Base-by-base conservation (phyloP, 306 rosid genomes). In the Arachis hypogaea region DNA sequence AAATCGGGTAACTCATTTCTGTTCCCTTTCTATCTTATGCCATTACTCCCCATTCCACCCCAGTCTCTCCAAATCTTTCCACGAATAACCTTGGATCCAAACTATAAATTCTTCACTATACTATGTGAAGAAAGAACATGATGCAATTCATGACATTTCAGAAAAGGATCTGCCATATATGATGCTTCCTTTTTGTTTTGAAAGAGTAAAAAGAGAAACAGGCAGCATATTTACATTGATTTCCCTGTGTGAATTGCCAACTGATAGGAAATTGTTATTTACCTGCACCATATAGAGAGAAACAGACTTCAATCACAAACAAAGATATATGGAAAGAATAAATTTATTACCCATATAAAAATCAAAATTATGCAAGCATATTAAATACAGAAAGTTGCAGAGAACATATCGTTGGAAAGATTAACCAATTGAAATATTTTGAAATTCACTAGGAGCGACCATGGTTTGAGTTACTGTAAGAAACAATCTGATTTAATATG, bases 181-280 rank as follows among this genome's bases (percentile, higher is more conserved):
- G 66, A 54, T 67, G 51, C 57, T 83, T 58, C 75, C 45, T 61
- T 59, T 14, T 4, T 59, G 9, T 1, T 28, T 66, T 22, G 44
- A 54, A 36, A 57, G 57, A 22, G 33, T 50, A 45, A 49, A 62
- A 6, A 42, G 58, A 74, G 77, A 22, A 22, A 75, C 11, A 66
- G 69, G 73, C 14, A 52, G 59, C 42, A 79, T 43, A 62, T 45
- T 85, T 91, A 94, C 98, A 81, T 86, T 86, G 69, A 94, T 81
- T 89, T 89, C 97, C 85, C 77, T 94, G 81, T 91, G 87, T 81
- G 88, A 92, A 64, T 91, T 94, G 80, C 98, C 98, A 78, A 83
- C 97, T 50, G 98, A 91, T 80, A 94, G 91, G 75, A 94, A 89
- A 88, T 94, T 94, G 84, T 94, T 94, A 87, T 94, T 94, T 86